Evolutionary conservation across 2,329 filamentous ascomycete genomes (phyloP).

Genomic region (Ophiostoma piceae): DNA sequence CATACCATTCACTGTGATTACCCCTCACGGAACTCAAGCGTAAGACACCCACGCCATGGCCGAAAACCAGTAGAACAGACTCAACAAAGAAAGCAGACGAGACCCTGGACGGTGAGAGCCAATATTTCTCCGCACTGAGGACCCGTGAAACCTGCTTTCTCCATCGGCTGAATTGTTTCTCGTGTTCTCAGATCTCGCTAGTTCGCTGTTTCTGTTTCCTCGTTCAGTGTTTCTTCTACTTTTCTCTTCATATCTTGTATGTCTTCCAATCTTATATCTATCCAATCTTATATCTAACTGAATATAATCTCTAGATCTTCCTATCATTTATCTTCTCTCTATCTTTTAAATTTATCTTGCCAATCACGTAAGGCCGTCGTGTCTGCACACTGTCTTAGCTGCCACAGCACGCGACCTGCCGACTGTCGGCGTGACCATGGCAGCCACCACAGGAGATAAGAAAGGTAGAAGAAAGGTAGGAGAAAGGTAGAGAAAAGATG

Average conservation of each 20-base stretch:
- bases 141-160: slow-evolving; percentile 4
- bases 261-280: neutral
- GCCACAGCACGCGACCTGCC: slow-evolving; percentile 10
- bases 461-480: too few species aligned
- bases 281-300: too few species aligned
- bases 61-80: neutral
- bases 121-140: neutral
- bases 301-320: neutral
- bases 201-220: neutral
- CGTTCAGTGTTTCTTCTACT: neutral
- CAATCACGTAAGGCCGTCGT: neutral
- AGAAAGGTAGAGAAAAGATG: too few species aligned
- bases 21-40: neutral
- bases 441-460: slow-evolving; percentile 5
- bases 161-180: neutral
- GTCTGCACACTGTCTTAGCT: neutral
- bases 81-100: neutral
- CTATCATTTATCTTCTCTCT: neutral
- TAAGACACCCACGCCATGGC: neutral
- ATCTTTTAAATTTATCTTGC: neutral
- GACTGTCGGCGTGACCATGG: slow-evolving; percentile 1
- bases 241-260: too few species aligned
- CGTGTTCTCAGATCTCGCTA: neutral
- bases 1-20: neutral
- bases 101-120: slow-evolving; percentile 1